Evolutionary conservation across 768 basidiomycete species (phyloP), one percentile per base, ranked within the genome.

Genomic region (Naematelia encephala): DNA sequence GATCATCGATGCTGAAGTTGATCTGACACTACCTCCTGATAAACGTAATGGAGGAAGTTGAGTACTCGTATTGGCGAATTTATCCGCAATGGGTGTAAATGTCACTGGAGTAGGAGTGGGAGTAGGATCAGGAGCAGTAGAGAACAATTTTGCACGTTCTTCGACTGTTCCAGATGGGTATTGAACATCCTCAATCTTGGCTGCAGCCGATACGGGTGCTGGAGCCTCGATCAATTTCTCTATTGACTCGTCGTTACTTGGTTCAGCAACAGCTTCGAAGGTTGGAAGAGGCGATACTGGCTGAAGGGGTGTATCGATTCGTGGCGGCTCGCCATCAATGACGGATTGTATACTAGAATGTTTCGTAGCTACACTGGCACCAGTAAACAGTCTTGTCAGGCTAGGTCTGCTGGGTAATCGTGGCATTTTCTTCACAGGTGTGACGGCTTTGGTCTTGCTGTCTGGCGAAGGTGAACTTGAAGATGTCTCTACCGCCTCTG

Each of bases 31-130:
- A 16, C 34, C 34, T 16, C 34, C 34, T 39, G 34, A 39, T 39
- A 39, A 8, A 16, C 34, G 56, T 0, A 67, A 49, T 0, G 67
- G 28, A 2, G 65, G 65, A 4, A 67, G 54, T 3, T 47, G 34
- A 2, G 55, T 46, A 12, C 60, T 59, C 3, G 68, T 61, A 19
- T 59, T 46, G 21, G 64, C 44, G 25, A 70, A 73, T 26, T 56
- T 59, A 51, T 73, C 71, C 4, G 71, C 71, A 21, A 73, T 73
- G n/a, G 71, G 71, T 1, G 71, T 73, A n/a, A 62, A 46, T 0
- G 65, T 67, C 4, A 54, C 34, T 25, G 50, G 46, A 16, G 10
- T 3, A 12, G 29, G 51, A 51, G 49, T 16, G 25, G n/a, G 16
- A 26, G 12, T 16, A 23, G 14, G 46, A 22, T 16, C 44, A 23